Conservation (phyloP, 164 flowering plant genomes). For the Vitis rupestris region DNA sequence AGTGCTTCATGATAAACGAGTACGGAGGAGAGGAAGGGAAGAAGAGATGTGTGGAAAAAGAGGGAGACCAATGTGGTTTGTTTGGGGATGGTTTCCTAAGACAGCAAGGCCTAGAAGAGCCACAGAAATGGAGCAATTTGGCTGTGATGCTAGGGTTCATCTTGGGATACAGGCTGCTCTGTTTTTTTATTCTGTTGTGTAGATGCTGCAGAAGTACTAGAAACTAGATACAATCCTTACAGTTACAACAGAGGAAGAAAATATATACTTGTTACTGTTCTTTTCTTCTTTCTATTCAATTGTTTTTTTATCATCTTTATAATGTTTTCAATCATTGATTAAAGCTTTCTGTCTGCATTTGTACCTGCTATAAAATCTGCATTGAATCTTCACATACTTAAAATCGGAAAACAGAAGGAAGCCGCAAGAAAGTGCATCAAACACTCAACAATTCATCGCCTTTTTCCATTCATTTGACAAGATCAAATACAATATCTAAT, state of each 20-base stretch:
- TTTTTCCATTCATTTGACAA: no score
- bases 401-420: no score
- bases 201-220: conserved; percentile 30
- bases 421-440: no score
- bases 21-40: conserved; percentile 69
- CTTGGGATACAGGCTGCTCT: conserved; percentile 66
- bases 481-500: no score
- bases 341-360: no score
- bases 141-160: conserved; percentile 72
- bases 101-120: conserved; percentile 58
- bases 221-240: no score
- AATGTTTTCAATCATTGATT: no score
- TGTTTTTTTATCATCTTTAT: conserved; percentile 21
- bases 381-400: no score
- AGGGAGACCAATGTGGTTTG: conserved; percentile 40
- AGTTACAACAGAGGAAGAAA: background rate
- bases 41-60: conserved; percentile 38
- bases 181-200: conserved; percentile 32
- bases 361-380: no score
- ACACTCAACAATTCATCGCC: no score
- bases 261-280: background rate
- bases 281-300: conserved; percentile 27
- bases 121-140: conserved; percentile 79
- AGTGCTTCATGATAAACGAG: conserved; percentile 86
- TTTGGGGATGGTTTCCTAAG: conserved; percentile 60